Evolutionary conservation across 2,329 filamentous ascomycete genomes (phyloP), one percentile per base, ranked within the genome.

Genomic region (Xylariaceae sp.): DNA sequence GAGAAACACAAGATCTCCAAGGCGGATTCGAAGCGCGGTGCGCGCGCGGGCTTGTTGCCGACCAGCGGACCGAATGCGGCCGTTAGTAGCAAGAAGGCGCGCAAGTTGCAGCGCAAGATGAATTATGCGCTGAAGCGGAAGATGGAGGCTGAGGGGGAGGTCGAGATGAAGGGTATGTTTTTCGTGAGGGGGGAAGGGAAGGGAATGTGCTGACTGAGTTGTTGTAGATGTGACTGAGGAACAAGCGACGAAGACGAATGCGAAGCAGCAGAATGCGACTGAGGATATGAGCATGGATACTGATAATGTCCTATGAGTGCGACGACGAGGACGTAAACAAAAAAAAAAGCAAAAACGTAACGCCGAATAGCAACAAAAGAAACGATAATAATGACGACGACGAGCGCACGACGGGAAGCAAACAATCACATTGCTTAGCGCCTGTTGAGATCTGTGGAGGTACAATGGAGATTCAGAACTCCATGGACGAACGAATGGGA

Each of bases 101-200:
- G 78, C 63, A 85, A 84, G 78, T 58, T 84, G 44, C 78, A 84
- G 70, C 78, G 79, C 75, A 77, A 78, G 73, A 68, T 82, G 71
- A 76, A 74, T 1, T 75, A 83, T 64, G 82, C 80, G 15, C 58
- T 83, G 57, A 77, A 78, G 68, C 62, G 71, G 37, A 67, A 67
- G 66, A 67, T 67, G 66, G 67, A 67, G 63, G 65, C 62, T 0
- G 70, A 68, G n/a, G 71, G 70, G 9, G 71, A 71, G 66, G 69
- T 72, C 34, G 69, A 67, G 63, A 73, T 72, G 71, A 71, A 69
- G 62, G 70, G 69, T 72, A 61, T 54, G 34, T 30, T 30, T 1
- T 30, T 23, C 23, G 23, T 23, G 23, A 23, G 23, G 23, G 23
- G 23, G 23, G 23, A 23, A 30, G 3, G 23, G 23, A 30, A 30